Conservation (phyloP, 1,284 basidiomycete species). For the Papiliotrema fonsecae region DNA sequence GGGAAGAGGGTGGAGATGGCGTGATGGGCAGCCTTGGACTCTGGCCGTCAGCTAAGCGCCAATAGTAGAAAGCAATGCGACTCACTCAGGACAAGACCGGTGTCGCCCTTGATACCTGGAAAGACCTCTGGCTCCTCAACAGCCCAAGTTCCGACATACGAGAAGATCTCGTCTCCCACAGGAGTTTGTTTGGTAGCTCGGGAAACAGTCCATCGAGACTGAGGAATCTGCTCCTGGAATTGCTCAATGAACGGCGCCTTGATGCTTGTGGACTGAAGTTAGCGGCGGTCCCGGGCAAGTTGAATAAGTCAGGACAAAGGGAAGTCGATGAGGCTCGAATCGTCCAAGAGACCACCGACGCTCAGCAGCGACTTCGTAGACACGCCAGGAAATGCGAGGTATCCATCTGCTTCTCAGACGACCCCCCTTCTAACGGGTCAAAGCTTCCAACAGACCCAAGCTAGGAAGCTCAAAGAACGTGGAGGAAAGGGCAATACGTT, state of each 20-base stretch:
- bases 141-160: slow-evolving; percentile 95
- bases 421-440: no score
- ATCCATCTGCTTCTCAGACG: no score
- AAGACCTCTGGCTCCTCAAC: slow-evolving; percentile 82
- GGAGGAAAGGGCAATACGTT: background rate
- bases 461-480: background rate
- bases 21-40: slow-evolving; percentile 57
- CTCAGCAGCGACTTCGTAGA: no score
- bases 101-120: slow-evolving; percentile 68
- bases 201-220: slow-evolving; percentile 89
- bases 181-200: slow-evolving; percentile 96
- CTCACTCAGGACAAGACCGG: slow-evolving; percentile 76
- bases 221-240: slow-evolving; percentile 69
- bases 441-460: no score
- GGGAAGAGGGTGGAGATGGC: slow-evolving; percentile 93
- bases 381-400: no score
- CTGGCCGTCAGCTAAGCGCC: slow-evolving; percentile 17
- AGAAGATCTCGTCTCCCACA: slow-evolving; percentile 87
- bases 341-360: no score
- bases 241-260: slow-evolving; percentile 96
- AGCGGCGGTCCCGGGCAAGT: background rate
- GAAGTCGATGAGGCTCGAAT: no score
- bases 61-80: slow-evolving; percentile 1
- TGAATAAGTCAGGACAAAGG: background rate
- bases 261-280: slow-evolving; percentile 65